Evolutionary conservation across 306 rosid species (phyloP).

Genomic region (Quercus variabilis): DNA sequence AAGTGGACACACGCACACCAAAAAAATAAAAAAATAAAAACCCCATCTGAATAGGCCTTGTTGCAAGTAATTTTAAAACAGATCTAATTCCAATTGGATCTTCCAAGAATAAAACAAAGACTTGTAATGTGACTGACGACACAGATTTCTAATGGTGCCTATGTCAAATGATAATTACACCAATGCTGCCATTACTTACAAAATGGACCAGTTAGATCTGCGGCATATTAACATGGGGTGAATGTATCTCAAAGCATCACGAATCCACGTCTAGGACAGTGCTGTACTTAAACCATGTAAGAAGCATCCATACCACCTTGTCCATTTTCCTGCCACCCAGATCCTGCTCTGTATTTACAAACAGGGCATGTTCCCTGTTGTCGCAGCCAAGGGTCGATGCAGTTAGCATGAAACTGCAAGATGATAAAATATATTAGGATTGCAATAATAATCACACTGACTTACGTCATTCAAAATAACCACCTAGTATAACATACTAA

Average conservation of each 20-base stretch:
- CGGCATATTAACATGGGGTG: not conserved
- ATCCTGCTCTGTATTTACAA: slow-evolving; percentile 77
- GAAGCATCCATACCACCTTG: slow-evolving; percentile 50
- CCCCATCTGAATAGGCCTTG: not conserved
- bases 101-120: not conserved
- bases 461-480: not conserved
- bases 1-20: not conserved
- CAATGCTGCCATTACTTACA: slow-evolving; percentile 19
- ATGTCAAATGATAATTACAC: slow-evolving; percentile 41
- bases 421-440: slow-evolving; percentile 1
- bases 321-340: slow-evolving; percentile 67
- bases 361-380: slow-evolving; percentile 97
- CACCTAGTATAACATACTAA: not conserved
- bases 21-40: not conserved
- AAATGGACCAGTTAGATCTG: not conserved
- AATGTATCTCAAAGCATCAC: not conserved
- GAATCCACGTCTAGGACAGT: slow-evolving; percentile 7
- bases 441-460: not conserved
- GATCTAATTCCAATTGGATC: not conserved
- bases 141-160: slow-evolving; percentile 26
- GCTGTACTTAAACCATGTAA: slow-evolving; percentile 56
- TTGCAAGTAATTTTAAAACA: not conserved
- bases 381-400: slow-evolving; percentile 94
- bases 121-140: not conserved
- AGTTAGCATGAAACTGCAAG: slow-evolving; percentile 77